Evolutionary conservation across 441 rosid genomes (phyloP), one percentile per base, ranked within the genome.

Genomic region (Aquilaria agallochum): DNA sequence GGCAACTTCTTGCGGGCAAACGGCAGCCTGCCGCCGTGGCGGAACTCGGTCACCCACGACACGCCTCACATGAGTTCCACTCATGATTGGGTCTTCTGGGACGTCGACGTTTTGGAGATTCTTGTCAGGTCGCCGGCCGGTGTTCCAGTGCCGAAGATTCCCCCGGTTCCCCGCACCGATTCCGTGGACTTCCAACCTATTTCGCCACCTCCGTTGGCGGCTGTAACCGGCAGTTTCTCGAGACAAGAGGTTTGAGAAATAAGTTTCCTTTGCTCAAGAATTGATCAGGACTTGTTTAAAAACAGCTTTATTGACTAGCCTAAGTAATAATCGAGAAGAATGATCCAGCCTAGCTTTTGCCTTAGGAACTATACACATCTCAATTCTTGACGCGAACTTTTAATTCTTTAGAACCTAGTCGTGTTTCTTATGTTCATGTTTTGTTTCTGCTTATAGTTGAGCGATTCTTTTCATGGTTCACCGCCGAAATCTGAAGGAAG

Each of bases 11-110:
- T 93, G 74, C 78, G 98, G 53, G 98, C 83, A 14, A 93, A 93
- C 40, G 96, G 98, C 9, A 94, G 96, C 5, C 57, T 93, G 15
- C 98, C 98, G 15, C 98, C 97, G 8, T 93, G 95, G 94, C 74
- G 97, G 60, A 93, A 93, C 86, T 88, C 97, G 2, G 80, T 93
- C 1, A 93, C 98, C 8, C 97, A 93, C 62, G 98, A 93, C 65
- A 78, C 74, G 49, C 97, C 98, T 71, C 88, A 88, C 14, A 67
- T 86, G 69, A 82, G 85, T 63, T 71, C 95, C 30, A 88, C 96
- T 30, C 95, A 84, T 59, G 96, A 84, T 5, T 87, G 95, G 75
- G 50, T 85, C 31, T 74, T 85, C 11, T 93, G 98, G 98, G 81
- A 88, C 53, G 86, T 93, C 53, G 91, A 83, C 65, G 66, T 93